Evolutionary conservation across 257 asterid genomes (phyloP).

Genomic region (Fraxinus excelsior): DNA sequence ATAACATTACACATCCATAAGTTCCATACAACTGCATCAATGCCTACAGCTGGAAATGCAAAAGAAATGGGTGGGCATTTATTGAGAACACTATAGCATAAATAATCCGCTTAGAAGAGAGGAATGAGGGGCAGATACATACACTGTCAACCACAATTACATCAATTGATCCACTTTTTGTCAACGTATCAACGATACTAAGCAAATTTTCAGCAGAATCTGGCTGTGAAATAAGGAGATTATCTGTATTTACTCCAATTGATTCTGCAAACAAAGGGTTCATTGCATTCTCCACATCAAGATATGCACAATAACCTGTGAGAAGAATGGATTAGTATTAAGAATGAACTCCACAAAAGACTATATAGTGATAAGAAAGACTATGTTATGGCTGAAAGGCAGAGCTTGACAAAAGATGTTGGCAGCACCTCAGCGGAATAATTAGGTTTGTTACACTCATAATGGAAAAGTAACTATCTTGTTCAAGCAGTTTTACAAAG

Average conservation of each 20-base stretch:
- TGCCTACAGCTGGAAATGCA: neutral
- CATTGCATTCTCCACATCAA: conserved; percentile 95
- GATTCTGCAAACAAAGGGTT: conserved; percentile 82
- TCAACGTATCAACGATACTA: conserved; percentile 86
- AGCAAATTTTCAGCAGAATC: conserved; percentile 95
- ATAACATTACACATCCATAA: neutral
- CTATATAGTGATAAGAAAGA: neutral
- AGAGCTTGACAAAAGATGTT: conserved; percentile 6
- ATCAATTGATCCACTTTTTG: conserved; percentile 83
- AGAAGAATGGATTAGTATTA: conserved; percentile 26
- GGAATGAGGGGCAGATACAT: conserved; percentile 34
- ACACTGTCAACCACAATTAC: conserved; percentile 97
- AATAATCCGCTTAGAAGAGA: conserved; percentile 6
- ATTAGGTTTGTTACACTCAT: neutral
- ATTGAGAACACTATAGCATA: conserved; percentile 12
- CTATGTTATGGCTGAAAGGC: neutral
- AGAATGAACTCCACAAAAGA: conserved; percentile 1
- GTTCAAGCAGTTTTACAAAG: neutral
- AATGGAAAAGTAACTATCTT: conserved; percentile 2
- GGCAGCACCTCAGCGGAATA: conserved; percentile 7
- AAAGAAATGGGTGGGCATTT: conserved; percentile 9
- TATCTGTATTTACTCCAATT: conserved; percentile 72
- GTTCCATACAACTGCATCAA: conserved; percentile 1
- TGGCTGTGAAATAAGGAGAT: conserved; percentile 94
- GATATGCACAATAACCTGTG: conserved; percentile 93